Percentiles rank a stretch among this genome's conserved stretches.
Conservation (phyloP, 495 filamentous ascomycete species). For the Durotheca rogersii region DNA sequence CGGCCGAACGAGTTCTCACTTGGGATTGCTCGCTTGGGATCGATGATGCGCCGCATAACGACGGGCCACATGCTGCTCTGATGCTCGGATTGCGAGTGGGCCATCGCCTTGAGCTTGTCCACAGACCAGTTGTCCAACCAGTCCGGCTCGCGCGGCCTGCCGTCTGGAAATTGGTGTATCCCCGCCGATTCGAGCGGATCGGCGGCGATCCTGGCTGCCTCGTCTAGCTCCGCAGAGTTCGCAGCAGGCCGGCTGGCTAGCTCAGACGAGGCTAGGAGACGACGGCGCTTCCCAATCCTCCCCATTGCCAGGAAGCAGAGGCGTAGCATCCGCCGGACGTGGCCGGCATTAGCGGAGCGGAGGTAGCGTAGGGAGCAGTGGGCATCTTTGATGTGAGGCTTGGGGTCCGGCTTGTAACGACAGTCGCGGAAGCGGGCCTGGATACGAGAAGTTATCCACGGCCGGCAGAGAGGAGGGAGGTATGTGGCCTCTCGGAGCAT, state of each 20-base stretch:
- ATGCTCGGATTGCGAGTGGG: conserved; percentile 34
- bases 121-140: conserved; percentile 49
- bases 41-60: conserved; percentile 44
- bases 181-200: neutral
- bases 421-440: conserved; percentile 55
- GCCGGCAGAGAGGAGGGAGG: conserved; percentile 67
- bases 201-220: neutral
- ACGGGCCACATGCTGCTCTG: conserved; percentile 26
- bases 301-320: conserved; percentile 72
- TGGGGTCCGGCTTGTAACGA: conserved; percentile 5
- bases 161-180: neutral
- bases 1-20: conserved; percentile 63
- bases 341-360: conserved; percentile 57
- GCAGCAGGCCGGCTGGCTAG: conserved; percentile 40
- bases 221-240: conserved; percentile 39
- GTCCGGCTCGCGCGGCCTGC: conserved; percentile 24
- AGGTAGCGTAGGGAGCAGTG: conserved; percentile 41
- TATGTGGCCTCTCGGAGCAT: conserved; percentile 84
- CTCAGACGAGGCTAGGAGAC: conserved; percentile 58
- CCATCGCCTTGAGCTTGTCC: conserved; percentile 36
- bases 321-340: conserved; percentile 58
- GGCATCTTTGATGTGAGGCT: conserved; percentile 30
- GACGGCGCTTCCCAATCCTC: conserved; percentile 66
- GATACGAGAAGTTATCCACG: conserved; percentile 59
- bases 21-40: conserved; percentile 55